Conservation (phyloP, 345 rosid genomes). For the Capsella bursapastoris region DNA sequence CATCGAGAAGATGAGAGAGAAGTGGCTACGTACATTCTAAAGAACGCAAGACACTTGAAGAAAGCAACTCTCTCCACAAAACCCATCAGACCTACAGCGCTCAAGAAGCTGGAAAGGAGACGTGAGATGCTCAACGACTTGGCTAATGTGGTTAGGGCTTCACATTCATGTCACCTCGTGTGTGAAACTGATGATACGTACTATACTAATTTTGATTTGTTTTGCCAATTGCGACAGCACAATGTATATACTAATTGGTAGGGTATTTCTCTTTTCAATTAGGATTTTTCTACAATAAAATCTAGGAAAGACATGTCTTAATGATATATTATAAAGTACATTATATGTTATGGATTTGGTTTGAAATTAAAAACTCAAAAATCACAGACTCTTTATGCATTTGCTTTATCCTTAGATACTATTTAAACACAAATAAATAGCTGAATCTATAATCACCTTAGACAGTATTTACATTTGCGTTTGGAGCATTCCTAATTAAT, state of each 20-base stretch:
- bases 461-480: too few species aligned
- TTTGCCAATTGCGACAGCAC: too few species aligned
- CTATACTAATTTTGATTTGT: background rate
- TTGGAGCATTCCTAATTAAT: too few species aligned
- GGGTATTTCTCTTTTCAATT: background rate
- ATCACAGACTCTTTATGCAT: too few species aligned
- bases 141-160: background rate
- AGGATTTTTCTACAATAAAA: background rate
- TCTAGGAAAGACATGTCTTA: too few species aligned
- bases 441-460: too few species aligned
- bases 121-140: slow-evolving; percentile 6
- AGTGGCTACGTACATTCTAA: background rate
- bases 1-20: background rate
- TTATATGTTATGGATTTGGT: too few species aligned
- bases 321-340: too few species aligned
- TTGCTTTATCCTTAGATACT: too few species aligned
- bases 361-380: too few species aligned
- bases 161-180: background rate
- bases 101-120: background rate
- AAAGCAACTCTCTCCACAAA: slow-evolving; percentile 5
- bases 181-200: background rate
- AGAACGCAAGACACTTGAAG: background rate
- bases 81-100: background rate
- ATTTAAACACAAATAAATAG: too few species aligned
- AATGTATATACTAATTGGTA: too few species aligned